Evolutionary conservation across 2,329 filamentous ascomycete species (phyloP), one percentile per base, ranked within the genome.

Genomic region (Phialophora macrospora): DNA sequence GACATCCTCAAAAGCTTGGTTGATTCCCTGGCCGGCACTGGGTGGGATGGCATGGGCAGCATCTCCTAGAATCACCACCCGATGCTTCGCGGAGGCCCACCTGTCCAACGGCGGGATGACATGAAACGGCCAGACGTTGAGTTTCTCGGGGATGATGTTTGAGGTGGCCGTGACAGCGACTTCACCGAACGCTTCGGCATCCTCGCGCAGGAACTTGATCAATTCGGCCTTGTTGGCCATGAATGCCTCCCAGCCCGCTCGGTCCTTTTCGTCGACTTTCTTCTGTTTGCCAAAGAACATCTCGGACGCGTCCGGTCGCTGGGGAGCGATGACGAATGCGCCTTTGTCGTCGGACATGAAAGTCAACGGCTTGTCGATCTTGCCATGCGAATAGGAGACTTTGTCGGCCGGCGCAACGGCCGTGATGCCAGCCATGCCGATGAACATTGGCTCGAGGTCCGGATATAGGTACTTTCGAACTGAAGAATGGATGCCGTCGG

Each of bases 401-500:
- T 62, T 60, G 22, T 22, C 46, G 17, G 67, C 62, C 2, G 68
- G 66, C 11, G 65, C 68, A 12, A 61, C 66, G 34, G 74, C 78
- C n/a, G 73, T 78, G 34, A 78, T 77, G 5, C 74, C 79, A 4
- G 80, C 71, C n/a, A 82, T 80, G 41, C 82, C 82, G 0, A 80
- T 82, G 70, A 85, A 88, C 1, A 75, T 77, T 1, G 86, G 82
- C 38, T 79, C 72, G 0, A 84, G 69, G 0, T 80, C 77, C 0
- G 84, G 82, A 54, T 82, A 78, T 0, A 88, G 75, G 49, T 85
- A 81, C 3, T 75, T 78, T 2, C 85, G 80, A 0, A 88, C 83
- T 0, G 75, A 77, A 0, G 85, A 87, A 71, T 88, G 84, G 57
- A 88, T 88, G 0, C 86, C 86, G 64, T 88, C 86, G 0, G 84